These are phyloP conservation scores for Cryptococcus deneoformans DNA, from an alignment of 1,284 basidiomycete genomes.

Conservation along the genomic window DNA sequence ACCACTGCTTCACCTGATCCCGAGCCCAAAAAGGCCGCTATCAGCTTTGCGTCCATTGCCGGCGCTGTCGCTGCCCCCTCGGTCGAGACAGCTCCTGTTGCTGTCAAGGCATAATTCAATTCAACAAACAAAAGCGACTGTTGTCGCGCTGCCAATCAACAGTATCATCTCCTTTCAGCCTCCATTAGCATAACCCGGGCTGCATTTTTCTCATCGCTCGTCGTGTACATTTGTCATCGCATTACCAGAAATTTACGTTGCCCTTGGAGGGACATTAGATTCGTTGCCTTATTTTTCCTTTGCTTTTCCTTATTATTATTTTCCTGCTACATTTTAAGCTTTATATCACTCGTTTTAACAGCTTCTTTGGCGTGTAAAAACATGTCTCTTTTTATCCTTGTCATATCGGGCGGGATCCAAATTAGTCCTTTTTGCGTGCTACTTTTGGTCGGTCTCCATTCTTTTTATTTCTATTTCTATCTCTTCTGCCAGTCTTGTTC, in stretches of 20 bases:
- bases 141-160: not conserved
- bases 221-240: not conserved
- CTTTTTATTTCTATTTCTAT: too few relatives aligned
- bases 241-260: constrained; percentile 5
- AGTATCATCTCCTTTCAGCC: not conserved
- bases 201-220: not conserved
- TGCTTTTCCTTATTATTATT: not conserved
- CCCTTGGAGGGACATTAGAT: constrained; percentile 7
- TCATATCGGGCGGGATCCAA: too few relatives aligned
- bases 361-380: too few relatives aligned
- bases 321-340: too few relatives aligned
- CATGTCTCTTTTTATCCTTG: too few relatives aligned
- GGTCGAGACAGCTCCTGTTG: constrained; percentile 30
- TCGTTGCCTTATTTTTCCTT: not conserved
- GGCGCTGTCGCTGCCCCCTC: constrained; percentile 11
- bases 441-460: too few relatives aligned
- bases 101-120: constrained; percentile 37
- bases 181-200: not conserved
- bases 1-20: constrained; percentile 3
- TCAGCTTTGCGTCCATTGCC: constrained; percentile 43
- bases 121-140: not conserved
- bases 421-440: too few relatives aligned
- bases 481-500: too few relatives aligned
- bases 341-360: too few relatives aligned
- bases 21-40: constrained; percentile 11